Evolutionary conservation across 495 filamentous ascomycete species (phyloP).

Genomic region (Penicillium desertorum): DNA sequence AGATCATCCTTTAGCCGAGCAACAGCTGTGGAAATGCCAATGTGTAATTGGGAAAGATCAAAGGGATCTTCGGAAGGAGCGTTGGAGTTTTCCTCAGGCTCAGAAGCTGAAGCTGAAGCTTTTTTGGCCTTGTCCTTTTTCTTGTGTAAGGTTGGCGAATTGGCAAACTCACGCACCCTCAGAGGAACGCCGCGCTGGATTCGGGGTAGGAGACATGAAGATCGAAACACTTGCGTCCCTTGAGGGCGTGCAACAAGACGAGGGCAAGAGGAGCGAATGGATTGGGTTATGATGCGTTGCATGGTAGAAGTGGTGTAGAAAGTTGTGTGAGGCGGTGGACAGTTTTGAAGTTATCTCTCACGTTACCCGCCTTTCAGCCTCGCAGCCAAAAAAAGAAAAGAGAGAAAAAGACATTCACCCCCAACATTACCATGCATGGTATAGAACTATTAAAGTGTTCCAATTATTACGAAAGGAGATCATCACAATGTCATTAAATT

Average conservation of each 20-base stretch:
- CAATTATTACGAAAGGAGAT: constrained; percentile 15
- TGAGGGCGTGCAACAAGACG: background rate
- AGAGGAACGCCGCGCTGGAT: background rate
- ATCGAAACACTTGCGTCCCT: background rate
- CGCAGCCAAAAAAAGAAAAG: background rate
- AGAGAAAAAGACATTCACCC: background rate
- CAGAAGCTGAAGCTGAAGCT: constrained; percentile 15
- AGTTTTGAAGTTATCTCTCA: background rate
- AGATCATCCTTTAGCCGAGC: constrained; percentile 62
- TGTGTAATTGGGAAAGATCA: constrained; percentile 64
- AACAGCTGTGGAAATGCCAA: constrained; percentile 56
- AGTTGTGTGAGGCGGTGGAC: background rate
- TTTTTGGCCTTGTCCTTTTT: constrained; percentile 42
- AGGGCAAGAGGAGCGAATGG: constrained; percentile 3
- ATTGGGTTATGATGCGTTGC: constrained; percentile 19
- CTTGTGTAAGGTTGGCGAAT: constrained; percentile 33
- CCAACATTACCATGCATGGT: background rate
- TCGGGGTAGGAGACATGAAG: background rate
- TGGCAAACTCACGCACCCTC: constrained; percentile 25
- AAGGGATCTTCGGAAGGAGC: constrained; percentile 54
- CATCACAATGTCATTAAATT: constrained; percentile 45
- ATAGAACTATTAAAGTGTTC: background rate
- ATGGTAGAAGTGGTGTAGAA: constrained; percentile 12
- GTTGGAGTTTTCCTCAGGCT: constrained; percentile 19
- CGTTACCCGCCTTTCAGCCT: background rate